A percentile compares a stretch with the other conserved stretches of the same genome.
Evolutionary conservation across 2,329 filamentous ascomycete species (phyloP).

Genomic region (Fusarium redolens): DNA sequence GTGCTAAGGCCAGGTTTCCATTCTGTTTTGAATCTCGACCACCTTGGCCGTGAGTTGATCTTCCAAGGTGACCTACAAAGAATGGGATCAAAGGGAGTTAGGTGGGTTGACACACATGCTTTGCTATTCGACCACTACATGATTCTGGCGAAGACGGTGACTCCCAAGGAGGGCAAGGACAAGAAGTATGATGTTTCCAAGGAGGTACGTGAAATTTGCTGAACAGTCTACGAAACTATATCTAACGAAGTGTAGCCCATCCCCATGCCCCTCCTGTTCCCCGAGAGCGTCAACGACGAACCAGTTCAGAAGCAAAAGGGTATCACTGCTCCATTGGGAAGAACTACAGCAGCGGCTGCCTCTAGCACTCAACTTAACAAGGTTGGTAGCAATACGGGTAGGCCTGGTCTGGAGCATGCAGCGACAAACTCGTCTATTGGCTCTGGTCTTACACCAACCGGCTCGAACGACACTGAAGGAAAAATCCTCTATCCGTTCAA

Average conservation of each 20-base stretch:
- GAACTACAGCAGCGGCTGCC: constrained; percentile 70
- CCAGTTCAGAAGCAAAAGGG: constrained; percentile 87
- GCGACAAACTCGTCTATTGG: constrained; percentile 74
- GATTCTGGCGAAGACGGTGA: constrained; percentile 85
- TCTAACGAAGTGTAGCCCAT: constrained; percentile 71
- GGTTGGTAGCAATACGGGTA: constrained; percentile 63
- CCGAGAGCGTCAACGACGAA: constrained; percentile 94
- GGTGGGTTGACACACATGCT: constrained; percentile 93
- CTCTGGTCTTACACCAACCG: constrained; percentile 58
- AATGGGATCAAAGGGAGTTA: constrained; percentile 88
- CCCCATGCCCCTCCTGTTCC: constrained; percentile 92
- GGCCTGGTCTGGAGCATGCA: constrained; percentile 73
- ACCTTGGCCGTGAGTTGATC: constrained; percentile 91
- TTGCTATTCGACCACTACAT: constrained; percentile 97
- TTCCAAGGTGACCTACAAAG: constrained; percentile 90
- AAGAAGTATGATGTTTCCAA: constrained; percentile 96
- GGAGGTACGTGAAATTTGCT: constrained; percentile 66
- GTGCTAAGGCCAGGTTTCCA: constrained; percentile 90
- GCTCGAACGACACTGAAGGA: constrained; percentile 77
- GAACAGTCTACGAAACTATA: not conserved
- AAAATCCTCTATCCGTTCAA: constrained; percentile 93
- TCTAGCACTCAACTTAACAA: constrained; percentile 70
- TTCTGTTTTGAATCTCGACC: constrained; percentile 89
- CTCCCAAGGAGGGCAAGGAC: constrained; percentile 74
- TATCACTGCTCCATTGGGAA: constrained; percentile 70